A percentile compares a stretch with the other conserved stretches of the same genome.
phyloP scores from a whole-genome alignment of 768 basidiomycete species.

The Hericium alpestre region DNA sequence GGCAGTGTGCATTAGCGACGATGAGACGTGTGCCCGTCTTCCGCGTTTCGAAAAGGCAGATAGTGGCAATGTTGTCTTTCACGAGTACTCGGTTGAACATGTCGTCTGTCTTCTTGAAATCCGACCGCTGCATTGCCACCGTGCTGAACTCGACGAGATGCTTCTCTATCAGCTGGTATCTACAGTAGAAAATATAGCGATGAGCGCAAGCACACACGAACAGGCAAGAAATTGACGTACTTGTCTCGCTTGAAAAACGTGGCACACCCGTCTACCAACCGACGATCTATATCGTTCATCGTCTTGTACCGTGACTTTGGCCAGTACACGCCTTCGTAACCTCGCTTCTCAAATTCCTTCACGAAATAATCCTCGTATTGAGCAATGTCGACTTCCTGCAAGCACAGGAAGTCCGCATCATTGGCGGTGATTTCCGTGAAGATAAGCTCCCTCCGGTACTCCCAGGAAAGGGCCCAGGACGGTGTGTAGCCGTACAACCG shows the following conservation, averaged over 20 bases:
- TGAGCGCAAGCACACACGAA: neutral
- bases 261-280: slow-evolving; percentile 91
- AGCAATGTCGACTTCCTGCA: slow-evolving; percentile 91
- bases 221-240: slow-evolving; percentile 35
- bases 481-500: slow-evolving; percentile 93
- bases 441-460: slow-evolving; percentile 83
- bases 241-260: slow-evolving; percentile 86
- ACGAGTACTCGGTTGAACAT: slow-evolving; percentile 98
- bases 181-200: slow-evolving; percentile 21
- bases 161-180: slow-evolving; percentile 88
- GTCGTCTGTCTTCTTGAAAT: slow-evolving; percentile 96
- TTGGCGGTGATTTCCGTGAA: slow-evolving; percentile 73
- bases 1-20: slow-evolving; percentile 83
- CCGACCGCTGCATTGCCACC: slow-evolving; percentile 83
- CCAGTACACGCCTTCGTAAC: slow-evolving; percentile 86
- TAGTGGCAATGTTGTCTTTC: slow-evolving; percentile 86
- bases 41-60: slow-evolving; percentile 78
- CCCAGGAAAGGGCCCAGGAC: slow-evolving; percentile 92
- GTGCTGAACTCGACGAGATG: slow-evolving; percentile 89
- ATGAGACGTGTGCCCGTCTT: slow-evolving; percentile 81
- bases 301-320: slow-evolving; percentile 90
- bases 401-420: slow-evolving; percentile 81
- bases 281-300: slow-evolving; percentile 78
- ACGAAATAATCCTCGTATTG: slow-evolving; percentile 89
- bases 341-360: slow-evolving; percentile 57